Evolutionary conservation across 108 stramenopile genomes (phyloP).

Genomic region (Asterionellopsis glacialis): DNA sequence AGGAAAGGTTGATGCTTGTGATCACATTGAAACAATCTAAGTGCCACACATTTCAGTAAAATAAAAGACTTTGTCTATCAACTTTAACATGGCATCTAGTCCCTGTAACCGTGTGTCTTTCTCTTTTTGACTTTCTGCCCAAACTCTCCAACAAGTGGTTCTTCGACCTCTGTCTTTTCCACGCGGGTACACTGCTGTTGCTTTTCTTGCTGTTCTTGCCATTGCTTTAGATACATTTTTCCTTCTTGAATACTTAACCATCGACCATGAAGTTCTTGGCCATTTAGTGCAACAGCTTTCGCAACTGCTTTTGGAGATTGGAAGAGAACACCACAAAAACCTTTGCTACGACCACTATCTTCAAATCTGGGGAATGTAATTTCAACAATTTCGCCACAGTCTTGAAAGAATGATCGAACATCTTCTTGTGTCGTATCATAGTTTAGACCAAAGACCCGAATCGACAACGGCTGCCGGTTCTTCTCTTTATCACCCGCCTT

Average conservation of each 20-base stretch:
- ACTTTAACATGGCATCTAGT: not conserved
- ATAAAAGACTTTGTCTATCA: not conserved
- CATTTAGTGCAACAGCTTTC: slow-evolving; percentile 50
- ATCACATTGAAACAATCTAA: not conserved
- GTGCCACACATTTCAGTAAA: not conserved
- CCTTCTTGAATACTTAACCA: slow-evolving; percentile 68
- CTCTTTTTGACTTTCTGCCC: slow-evolving; percentile 43
- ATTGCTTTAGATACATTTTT: slow-evolving; percentile 62
- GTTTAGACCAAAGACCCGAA: slow-evolving; percentile 77
- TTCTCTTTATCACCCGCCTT: slow-evolving; percentile 23
- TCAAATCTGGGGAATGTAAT: slow-evolving; percentile 72
- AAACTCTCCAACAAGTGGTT: slow-evolving; percentile 27
- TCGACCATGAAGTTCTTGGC: slow-evolving; percentile 50
- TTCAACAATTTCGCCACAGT: slow-evolving; percentile 53
- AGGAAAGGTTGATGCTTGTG: not conserved
- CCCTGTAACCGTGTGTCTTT: slow-evolving; percentile 32
- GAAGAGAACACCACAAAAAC: slow-evolving; percentile 76
- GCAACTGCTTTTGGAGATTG: slow-evolving; percentile 60
- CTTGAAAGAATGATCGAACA: slow-evolving; percentile 44
- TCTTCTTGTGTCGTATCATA: slow-evolving; percentile 68
- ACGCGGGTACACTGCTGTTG: not conserved
- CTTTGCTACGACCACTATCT: slow-evolving; percentile 68
- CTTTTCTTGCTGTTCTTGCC: slow-evolving; percentile 36
- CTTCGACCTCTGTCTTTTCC: not conserved
- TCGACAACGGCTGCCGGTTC: slow-evolving; percentile 45